phyloP scores from a whole-genome alignment of 306 rosid species.

The Malus fusca region DNA sequence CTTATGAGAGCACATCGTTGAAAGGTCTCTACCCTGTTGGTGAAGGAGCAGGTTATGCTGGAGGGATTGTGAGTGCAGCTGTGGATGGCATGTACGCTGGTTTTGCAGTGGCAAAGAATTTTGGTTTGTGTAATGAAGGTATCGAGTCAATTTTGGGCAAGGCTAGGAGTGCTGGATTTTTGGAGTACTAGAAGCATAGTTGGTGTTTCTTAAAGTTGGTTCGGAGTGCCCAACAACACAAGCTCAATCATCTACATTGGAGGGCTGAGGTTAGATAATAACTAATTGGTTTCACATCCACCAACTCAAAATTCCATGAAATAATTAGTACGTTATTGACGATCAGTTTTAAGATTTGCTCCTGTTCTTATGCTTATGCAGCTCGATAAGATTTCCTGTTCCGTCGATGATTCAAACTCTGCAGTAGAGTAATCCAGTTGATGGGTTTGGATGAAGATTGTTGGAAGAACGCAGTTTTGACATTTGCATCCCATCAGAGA shows the following conservation, averaged over 20 bases:
- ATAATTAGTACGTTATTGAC: background rate
- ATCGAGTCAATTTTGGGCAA: slow-evolving; percentile 72
- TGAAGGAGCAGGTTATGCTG: slow-evolving; percentile 99
- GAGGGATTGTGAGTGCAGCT: slow-evolving; percentile 93
- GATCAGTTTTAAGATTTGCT: background rate
- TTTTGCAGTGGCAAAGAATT: slow-evolving; percentile 64
- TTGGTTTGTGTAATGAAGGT: slow-evolving; percentile 46
- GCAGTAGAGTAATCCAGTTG: background rate
- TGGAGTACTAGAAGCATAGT: slow-evolving; percentile 49
- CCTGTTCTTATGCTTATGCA: slow-evolving; percentile 2
- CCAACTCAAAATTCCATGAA: slow-evolving; percentile 8
- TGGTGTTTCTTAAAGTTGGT: slow-evolving; percentile 7
- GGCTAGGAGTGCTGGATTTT: slow-evolving; percentile 52
- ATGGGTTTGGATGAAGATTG: background rate
- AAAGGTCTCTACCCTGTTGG: slow-evolving; percentile 90
- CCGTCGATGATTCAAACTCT: background rate
- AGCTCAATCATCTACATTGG: slow-evolving; percentile 8
- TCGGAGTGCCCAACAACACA: slow-evolving; percentile 4
- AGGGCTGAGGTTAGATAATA: slow-evolving; percentile 6
- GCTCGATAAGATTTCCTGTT: background rate
- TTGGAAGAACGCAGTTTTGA: background rate
- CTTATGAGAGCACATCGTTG: slow-evolving; percentile 74
- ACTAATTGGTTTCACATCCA: background rate
- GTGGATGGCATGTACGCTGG: slow-evolving; percentile 94
- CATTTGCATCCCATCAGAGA: background rate